Conservation (phyloP, 768 basidiomycete species). For the Rhizopogon salebrosus region DNA sequence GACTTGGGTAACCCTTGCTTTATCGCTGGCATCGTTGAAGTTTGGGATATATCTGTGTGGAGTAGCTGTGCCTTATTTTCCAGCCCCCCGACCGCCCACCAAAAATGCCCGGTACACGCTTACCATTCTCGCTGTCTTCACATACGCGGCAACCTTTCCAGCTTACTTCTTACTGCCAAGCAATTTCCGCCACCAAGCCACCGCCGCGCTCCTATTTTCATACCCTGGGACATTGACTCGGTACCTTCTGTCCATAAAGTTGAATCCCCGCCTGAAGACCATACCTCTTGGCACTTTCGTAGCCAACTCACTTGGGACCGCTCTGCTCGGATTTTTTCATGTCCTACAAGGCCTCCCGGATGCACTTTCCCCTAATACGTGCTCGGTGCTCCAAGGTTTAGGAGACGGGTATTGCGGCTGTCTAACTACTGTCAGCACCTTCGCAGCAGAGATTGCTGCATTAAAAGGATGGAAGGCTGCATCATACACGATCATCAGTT, state of each 20-base stretch:
- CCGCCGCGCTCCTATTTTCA: slow-evolving; percentile 83
- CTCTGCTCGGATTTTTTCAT: slow-evolving; percentile 70
- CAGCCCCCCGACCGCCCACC: slow-evolving; percentile 35
- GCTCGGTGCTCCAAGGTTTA: slow-evolving; percentile 75
- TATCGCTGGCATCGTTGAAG: slow-evolving; percentile 71
- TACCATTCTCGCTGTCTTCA: slow-evolving; percentile 51
- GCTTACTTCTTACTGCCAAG: slow-evolving; percentile 72
- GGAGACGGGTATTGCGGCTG: slow-evolving; percentile 94
- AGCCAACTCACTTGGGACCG: slow-evolving; percentile 76
- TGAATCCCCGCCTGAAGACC: slow-evolving; percentile 60
- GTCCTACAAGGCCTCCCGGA: slow-evolving; percentile 55
- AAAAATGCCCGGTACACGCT: slow-evolving; percentile 44
- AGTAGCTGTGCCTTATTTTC: slow-evolving; percentile 35
- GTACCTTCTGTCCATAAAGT: slow-evolving; percentile 64
- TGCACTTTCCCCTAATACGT: slow-evolving; percentile 44
- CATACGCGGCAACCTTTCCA: slow-evolving; percentile 72
- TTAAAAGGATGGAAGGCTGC: slow-evolving; percentile 54
- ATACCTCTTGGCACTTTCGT: slow-evolving; percentile 78
- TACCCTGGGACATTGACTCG: slow-evolving; percentile 87
- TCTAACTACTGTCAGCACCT: slow-evolving; percentile 91
- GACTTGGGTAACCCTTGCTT: slow-evolving; percentile 69
- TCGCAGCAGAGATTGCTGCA: slow-evolving; percentile 71
- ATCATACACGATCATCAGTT: slow-evolving; percentile 67
- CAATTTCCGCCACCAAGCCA: slow-evolving; percentile 69
- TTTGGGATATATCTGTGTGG: slow-evolving; percentile 67